Conservation (phyloP, 352 stramenopile genomes). For the Albugo laibachii region DNA sequence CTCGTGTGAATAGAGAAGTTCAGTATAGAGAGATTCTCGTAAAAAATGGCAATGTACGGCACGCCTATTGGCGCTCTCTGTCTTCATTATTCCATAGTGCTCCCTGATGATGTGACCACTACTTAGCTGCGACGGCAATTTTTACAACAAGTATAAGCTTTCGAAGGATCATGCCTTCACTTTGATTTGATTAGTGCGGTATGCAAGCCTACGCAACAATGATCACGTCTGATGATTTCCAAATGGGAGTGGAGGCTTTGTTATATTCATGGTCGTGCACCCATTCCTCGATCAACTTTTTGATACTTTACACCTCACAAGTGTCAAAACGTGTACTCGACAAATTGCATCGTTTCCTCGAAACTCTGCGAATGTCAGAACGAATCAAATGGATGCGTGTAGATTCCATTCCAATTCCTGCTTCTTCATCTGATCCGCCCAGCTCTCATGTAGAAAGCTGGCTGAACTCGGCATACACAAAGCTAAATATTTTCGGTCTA, state of each 20-base stretch:
- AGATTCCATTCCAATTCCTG: conserved; percentile 12
- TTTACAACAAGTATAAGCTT: neutral
- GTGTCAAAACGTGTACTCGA: conserved; percentile 4
- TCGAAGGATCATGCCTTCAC: no score
- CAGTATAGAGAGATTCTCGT: no score
- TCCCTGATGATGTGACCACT: no score
- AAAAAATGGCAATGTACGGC: no score
- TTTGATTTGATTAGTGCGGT: neutral
- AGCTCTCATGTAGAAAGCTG: conserved; percentile 15
- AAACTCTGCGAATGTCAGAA: conserved; percentile 1
- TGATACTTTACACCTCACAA: conserved; percentile 19
- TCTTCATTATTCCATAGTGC: no score
- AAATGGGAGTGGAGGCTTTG: conserved; percentile 19
- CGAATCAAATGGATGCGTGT: conserved; percentile 8
- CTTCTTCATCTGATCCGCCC: neutral
- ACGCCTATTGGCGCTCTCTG: no score
- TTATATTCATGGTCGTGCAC: conserved; percentile 13
- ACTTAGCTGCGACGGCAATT: no score
- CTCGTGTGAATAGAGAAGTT: no score
- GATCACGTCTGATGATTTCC: conserved; percentile 18
- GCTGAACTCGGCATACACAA: conserved; percentile 24
- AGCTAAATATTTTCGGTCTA: conserved; percentile 31
- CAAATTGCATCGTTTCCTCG: conserved; percentile 12
- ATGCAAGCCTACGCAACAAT: conserved; percentile 12
- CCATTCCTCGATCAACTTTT: conserved; percentile 4